Evolutionary conservation across 257 asterid genomes (phyloP).

Genomic region (Capsicum pubescens): DNA sequence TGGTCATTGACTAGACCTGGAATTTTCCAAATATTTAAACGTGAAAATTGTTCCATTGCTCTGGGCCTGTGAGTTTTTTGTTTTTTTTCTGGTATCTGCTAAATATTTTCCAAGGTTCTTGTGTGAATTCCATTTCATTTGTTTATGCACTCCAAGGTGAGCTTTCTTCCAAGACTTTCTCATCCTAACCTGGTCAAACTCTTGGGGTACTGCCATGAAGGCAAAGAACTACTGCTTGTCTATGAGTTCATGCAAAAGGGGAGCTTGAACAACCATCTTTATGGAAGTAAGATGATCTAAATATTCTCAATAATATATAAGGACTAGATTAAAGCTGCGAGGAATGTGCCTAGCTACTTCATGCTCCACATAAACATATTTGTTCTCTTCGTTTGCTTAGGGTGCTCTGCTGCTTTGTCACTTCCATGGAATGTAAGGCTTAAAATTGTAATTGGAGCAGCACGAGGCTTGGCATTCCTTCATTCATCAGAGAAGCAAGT

Average conservation of each 20-base stretch:
- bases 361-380: neutral
- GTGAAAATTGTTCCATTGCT: too few relatives aligned
- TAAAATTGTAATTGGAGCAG: neutral
- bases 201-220: neutral
- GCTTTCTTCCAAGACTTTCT: neutral
- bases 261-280: neutral
- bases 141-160: neutral
- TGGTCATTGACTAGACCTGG: too few relatives aligned
- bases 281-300: neutral
- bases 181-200: neutral
- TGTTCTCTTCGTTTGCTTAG: conserved; percentile 2
- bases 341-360: neutral
- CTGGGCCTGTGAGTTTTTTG: too few relatives aligned
- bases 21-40: too few relatives aligned
- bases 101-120: neutral
- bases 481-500: neutral
- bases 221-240: too few relatives aligned
- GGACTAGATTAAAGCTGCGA: neutral
- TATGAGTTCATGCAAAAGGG: neutral
- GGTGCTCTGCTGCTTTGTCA: neutral
- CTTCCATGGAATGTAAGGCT: conserved; percentile 5
- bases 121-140: neutral
- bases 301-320: neutral
- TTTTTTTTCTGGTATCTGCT: too few relatives aligned
- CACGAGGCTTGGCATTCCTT: neutral